Evolutionary conservation across 129 eudicot genomes (phyloP).

Genomic region (Helianthus annuus): HanXRQr2.0-SUNRISE NC_035436.2:188911855-188912354

Average conservation of each 20-base stretch:
- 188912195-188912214: not conserved
- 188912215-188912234: not conserved
- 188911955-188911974: not conserved
- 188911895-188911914: not conserved
- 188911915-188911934: not conserved
- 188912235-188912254: slow-evolving; percentile 9
- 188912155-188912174: slow-evolving; percentile 20
- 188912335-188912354: not conserved
- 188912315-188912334: not conserved
- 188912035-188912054: slow-evolving; percentile 42
- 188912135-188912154: slow-evolving; percentile 5
- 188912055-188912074: slow-evolving; percentile 36
- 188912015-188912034: slow-evolving; percentile 60
- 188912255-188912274: slow-evolving; percentile 5
- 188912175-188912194: slow-evolving; percentile 21
- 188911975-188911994: slow-evolving; percentile 7
- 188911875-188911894: slow-evolving; percentile 1
- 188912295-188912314: slow-evolving; percentile 10
- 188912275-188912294: slow-evolving; percentile 24
- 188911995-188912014: slow-evolving; percentile 30
- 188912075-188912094: slow-evolving; percentile 28
- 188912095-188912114: slow-evolving; percentile 22
- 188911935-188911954: not conserved
- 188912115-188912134: slow-evolving; percentile 28
- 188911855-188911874: not conserved